These are phyloP conservation scores for Leptosphaerulina australis DNA, from an alignment of 2,329 filamentous ascomycete genomes.

Conservation along the genomic window DNA sequence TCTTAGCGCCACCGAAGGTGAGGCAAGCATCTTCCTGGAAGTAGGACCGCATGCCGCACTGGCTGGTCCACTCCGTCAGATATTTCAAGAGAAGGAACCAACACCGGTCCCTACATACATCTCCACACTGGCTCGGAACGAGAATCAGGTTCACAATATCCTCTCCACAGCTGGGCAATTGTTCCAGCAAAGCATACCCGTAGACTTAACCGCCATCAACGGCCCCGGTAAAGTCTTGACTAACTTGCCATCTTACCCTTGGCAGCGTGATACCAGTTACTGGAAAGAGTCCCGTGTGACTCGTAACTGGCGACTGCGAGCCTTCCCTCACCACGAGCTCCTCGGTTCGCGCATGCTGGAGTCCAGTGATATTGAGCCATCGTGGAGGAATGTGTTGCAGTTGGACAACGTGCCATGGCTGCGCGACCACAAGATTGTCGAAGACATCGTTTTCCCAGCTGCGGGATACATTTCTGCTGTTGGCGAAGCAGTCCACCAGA, in stretches of 20 bases:
- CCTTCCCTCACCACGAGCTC: conserved; percentile 29
- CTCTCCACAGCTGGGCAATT: not conserved
- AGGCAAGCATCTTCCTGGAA: not conserved
- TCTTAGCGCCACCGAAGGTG: no score
- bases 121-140: not conserved
- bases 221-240: no score
- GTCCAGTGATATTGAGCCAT: not conserved
- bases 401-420: conserved; percentile 51
- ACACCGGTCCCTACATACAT: no score
- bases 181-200: not conserved
- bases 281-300: conserved; percentile 19
- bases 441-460: conserved; percentile 22
- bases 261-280: conserved; percentile 15
- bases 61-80: not conserved
- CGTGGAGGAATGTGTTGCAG: not conserved
- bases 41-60: not conserved
- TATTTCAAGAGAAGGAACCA: no score
- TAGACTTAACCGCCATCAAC: no score
- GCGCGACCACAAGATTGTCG: conserved; percentile 46
- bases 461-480: conserved; percentile 29
- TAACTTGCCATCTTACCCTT: conserved; percentile 22
- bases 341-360: conserved; percentile 16
- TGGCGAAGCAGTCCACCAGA: no score
- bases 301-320: conserved; percentile 19
- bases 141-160: not conserved